Percentiles rank a stretch among this genome's conserved stretches.
phyloP scores from a whole-genome alignment of 768 basidiomycete genomes.

The Russula olivacea region DNA sequence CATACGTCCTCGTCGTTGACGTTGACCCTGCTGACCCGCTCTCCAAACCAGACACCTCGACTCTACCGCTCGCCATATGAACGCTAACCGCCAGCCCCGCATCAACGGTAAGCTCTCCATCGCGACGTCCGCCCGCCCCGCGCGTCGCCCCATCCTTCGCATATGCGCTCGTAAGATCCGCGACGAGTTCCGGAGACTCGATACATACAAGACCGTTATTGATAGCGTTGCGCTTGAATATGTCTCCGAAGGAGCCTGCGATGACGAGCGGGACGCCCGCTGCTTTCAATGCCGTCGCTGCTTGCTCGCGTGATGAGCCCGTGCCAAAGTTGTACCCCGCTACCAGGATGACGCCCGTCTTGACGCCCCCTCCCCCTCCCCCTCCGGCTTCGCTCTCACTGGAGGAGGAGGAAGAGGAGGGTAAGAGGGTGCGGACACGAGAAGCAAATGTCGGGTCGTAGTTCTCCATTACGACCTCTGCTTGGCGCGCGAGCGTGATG shows the following conservation, averaged over 20 bases:
- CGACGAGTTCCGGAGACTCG: constrained; percentile 85
- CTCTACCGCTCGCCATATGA: constrained; percentile 62
- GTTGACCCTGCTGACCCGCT: constrained; percentile 28
- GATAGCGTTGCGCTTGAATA: constrained; percentile 98
- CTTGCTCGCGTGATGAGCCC: constrained; percentile 96
- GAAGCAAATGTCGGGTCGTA: constrained; percentile 86
- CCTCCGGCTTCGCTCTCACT: not conserved
- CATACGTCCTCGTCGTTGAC: constrained; percentile 45
- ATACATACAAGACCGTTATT: constrained; percentile 97
- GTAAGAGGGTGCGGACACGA: constrained; percentile 50
- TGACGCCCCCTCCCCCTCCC: constrained; percentile 23
- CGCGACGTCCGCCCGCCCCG: constrained; percentile 63
- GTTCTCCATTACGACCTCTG: constrained; percentile 98
- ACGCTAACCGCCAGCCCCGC: constrained; percentile 59
- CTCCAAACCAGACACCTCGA: constrained; percentile 43
- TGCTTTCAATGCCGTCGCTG: constrained; percentile 93
- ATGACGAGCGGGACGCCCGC: constrained; percentile 91
- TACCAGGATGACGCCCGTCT: constrained; percentile 71
- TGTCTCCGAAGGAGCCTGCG: constrained; percentile 98
- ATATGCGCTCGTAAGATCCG: constrained; percentile 70
- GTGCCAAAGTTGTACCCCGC: constrained; percentile 99
- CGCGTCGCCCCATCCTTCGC: constrained; percentile 70
- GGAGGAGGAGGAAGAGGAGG: constrained; percentile 17
- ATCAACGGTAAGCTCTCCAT: constrained; percentile 82
- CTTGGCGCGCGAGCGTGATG: constrained; percentile 90